Evolutionary conservation across 2,329 filamentous ascomycete genomes (phyloP).

Genomic region (Pezizomycotina sp.): DNA sequence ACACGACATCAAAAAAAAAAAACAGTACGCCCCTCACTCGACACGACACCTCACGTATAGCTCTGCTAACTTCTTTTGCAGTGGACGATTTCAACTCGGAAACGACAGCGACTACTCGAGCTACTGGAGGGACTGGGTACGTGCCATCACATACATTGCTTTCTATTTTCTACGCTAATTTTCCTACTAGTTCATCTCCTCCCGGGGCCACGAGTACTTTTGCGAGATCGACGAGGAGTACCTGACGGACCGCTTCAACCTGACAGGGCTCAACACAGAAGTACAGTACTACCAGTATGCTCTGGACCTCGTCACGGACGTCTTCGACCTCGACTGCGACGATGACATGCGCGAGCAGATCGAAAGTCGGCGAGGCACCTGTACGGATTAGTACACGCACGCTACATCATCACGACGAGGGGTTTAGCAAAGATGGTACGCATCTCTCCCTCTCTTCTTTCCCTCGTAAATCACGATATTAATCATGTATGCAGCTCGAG

Average conservation of each 20-base stretch:
- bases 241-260: conserved; percentile 91
- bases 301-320: conserved; percentile 88
- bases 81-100: conserved; percentile 97
- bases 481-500: conserved; percentile 52
- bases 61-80: conserved; percentile 6
- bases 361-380: conserved; percentile 92
- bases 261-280: conserved; percentile 91
- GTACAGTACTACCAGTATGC: conserved; percentile 99
- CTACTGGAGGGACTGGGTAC: conserved; percentile 98
- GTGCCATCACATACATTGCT: conserved; percentile 30
- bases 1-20: too few relatives aligned
- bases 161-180: neutral
- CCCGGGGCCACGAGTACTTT: conserved; percentile 95
- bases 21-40: too few relatives aligned
- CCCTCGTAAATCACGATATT: neutral
- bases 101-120: conserved; percentile 98
- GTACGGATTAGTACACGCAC: conserved; percentile 87
- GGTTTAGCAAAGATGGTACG: conserved; percentile 88
- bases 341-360: conserved; percentile 97
- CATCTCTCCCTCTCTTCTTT: conserved; percentile 1
- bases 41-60: too few relatives aligned
- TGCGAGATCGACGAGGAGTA: conserved; percentile 99
- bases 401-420: conserved; percentile 90
- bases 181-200: conserved; percentile 71
- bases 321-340: conserved; percentile 96